Evolutionary conservation across 805 yeast species (phyloP).

Genomic region (Saccharomycodes ludwigii): DNA sequence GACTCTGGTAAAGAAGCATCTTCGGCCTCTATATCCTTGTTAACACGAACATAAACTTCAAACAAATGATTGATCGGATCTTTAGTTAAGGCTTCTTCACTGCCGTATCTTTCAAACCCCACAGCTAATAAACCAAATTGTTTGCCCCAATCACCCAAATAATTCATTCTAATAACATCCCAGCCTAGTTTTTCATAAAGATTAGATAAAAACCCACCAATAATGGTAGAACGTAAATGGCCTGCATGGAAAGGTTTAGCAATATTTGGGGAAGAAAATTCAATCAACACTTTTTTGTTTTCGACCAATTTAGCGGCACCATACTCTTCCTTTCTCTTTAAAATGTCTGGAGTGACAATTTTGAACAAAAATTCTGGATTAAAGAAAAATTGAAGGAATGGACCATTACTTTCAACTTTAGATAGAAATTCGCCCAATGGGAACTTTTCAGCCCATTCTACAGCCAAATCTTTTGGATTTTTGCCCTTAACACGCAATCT

Average conservation of each 20-base stretch:
- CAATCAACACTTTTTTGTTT: slow-evolving; percentile 53
- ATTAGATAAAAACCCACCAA: slow-evolving; percentile 90
- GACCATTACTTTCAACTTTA: slow-evolving; percentile 73
- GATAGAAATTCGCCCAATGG: slow-evolving; percentile 58
- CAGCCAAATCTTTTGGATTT: slow-evolving; percentile 62
- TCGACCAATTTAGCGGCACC: slow-evolving; percentile 69
- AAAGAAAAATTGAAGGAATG: slow-evolving; percentile 83
- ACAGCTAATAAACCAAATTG: slow-evolving; percentile 94
- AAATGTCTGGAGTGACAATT: slow-evolving; percentile 56
- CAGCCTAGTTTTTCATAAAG: slow-evolving; percentile 85
- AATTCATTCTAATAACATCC: slow-evolving; percentile 86
- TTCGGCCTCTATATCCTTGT: slow-evolving; percentile 54
- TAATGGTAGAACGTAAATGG: slow-evolving; percentile 92
- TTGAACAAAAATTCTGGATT: slow-evolving; percentile 48
- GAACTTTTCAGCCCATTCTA: slow-evolving; percentile 68
- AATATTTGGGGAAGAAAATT: slow-evolving; percentile 94
- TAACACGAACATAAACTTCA: slow-evolving; percentile 82
- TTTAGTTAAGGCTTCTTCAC: slow-evolving; percentile 49
- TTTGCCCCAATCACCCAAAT: slow-evolving; percentile 99
- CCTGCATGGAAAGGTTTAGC: slow-evolving; percentile 99
- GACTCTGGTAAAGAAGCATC: slow-evolving; percentile 36
- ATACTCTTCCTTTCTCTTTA: slow-evolving; percentile 44
- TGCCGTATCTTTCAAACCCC: slow-evolving; percentile 80
- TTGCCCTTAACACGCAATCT: slow-evolving; percentile 76
- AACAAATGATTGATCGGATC: slow-evolving; percentile 94